These are phyloP conservation scores for Sonneratia alba DNA, from an alignment of 345 rosid genomes.

Conservation along the genomic window DNA sequence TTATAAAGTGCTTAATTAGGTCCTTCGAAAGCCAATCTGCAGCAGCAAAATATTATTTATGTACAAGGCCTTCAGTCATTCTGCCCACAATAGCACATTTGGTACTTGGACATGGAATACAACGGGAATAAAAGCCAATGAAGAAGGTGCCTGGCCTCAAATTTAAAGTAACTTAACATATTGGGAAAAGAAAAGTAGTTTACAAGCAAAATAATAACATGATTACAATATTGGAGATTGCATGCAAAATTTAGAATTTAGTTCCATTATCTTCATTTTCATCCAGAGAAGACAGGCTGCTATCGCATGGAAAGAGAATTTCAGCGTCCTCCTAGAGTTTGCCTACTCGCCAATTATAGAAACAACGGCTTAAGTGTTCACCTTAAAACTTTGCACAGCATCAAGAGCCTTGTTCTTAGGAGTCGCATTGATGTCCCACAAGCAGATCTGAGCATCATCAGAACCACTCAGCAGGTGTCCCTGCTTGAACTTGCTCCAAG, in stretches of 20 bases:
- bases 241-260: not conserved
- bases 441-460: constrained; percentile 96
- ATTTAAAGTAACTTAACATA: not conserved
- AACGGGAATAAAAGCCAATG: not conserved
- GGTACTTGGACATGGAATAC: not conserved
- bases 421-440: constrained; percentile 83
- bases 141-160: no score
- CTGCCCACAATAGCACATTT: not conserved
- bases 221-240: no score
- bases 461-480: constrained; percentile 95
- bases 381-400: constrained; percentile 83
- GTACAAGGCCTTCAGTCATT: not conserved
- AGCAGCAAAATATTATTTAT: not conserved
- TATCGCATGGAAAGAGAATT: not conserved
- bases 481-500: constrained; percentile 91
- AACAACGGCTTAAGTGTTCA: constrained; percentile 11
- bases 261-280: not conserved
- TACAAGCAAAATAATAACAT: not conserved
- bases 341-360: not conserved
- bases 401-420: constrained; percentile 77
- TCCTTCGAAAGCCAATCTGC: not conserved
- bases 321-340: not conserved
- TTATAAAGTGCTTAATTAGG: not conserved
- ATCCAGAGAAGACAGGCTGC: not conserved
- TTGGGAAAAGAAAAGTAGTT: not conserved